Evolutionary conservation across 2,329 filamentous ascomycete species (phyloP).

Genomic region (Talaromyces sp.): DNA sequence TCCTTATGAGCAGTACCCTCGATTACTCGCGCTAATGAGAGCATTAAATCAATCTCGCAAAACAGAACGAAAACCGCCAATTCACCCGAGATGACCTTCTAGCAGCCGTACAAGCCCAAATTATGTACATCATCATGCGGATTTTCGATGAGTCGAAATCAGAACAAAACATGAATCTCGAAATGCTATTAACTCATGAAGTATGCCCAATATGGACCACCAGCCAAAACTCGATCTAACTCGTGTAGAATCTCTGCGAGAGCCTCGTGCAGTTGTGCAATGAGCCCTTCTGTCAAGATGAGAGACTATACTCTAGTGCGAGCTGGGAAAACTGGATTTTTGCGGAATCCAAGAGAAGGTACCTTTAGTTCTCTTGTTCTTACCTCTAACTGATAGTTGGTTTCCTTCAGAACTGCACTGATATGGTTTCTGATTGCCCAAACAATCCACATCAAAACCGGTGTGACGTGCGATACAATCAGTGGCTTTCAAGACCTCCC

Average conservation of each 20-base stretch:
- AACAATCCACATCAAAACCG: conserved; percentile 5
- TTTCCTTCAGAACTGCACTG: not conserved
- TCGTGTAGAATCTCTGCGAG: conserved; percentile 3
- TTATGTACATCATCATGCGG: conserved; percentile 13
- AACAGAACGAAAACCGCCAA: not conserved
- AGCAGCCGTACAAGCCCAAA: conserved; percentile 7
- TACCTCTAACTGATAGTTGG: not conserved
- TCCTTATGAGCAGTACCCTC: no score
- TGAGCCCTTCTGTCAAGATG: conserved; percentile 8
- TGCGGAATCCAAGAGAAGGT: conserved; percentile 11
- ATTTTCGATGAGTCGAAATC: conserved; percentile 4
- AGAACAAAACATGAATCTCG: not conserved
- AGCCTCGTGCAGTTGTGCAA: conserved; percentile 7
- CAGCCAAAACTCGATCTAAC: not conserved
- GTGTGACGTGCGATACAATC: conserved; percentile 2
- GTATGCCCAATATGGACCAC: not conserved
- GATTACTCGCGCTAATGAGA: no score
- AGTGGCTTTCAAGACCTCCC: not conserved
- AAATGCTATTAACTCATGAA: conserved; percentile 6
- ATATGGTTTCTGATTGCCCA: conserved; percentile 10
- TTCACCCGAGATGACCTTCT: not conserved
- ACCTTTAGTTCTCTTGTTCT: not conserved
- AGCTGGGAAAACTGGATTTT: conserved; percentile 13
- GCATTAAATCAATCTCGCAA: not conserved
- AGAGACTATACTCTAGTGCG: conserved; percentile 5